phyloP scores from a whole-genome alignment of 495 filamentous ascomycete species.

The Podospora australis region DNA sequence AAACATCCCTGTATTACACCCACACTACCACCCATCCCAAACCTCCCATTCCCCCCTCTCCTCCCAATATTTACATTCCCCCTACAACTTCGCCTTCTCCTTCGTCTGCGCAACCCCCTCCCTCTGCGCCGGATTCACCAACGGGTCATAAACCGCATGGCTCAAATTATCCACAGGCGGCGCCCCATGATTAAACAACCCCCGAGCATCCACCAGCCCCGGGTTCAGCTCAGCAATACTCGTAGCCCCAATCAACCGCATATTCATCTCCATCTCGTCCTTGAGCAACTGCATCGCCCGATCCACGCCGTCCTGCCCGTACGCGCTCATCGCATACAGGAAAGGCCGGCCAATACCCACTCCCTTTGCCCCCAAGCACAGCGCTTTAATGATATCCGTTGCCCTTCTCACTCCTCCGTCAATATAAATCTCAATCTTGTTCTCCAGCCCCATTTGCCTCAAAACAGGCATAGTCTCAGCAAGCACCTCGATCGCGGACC shows the following conservation, averaged over 20 bases:
- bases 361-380: slow-evolving; percentile 86
- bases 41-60: too few species aligned
- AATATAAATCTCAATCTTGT: slow-evolving; percentile 82
- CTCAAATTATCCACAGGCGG: slow-evolving; percentile 61
- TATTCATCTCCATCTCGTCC: slow-evolving; percentile 99
- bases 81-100: slow-evolving; percentile 23
- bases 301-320: slow-evolving; percentile 81
- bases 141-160: slow-evolving; percentile 35
- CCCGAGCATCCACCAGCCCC: slow-evolving; percentile 68
- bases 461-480: slow-evolving; percentile 96
- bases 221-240: slow-evolving; percentile 71
- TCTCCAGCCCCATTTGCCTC: slow-evolving; percentile 70
- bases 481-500: slow-evolving; percentile 86
- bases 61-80: too few species aligned
- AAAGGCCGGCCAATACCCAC: slow-evolving; percentile 95
- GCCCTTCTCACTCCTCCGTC: slow-evolving; percentile 87
- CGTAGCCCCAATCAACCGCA: slow-evolving; percentile 81
- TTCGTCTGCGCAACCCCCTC: too few species aligned
- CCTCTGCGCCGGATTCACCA: slow-evolving; percentile 39
- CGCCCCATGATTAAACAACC: slow-evolving; percentile 62
- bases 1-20: too few species aligned
- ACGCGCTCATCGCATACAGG: slow-evolving; percentile 91
- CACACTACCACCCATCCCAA: too few species aligned
- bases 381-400: slow-evolving; percentile 93
- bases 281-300: slow-evolving; percentile 90